A percentile compares a stretch with the other conserved stretches of the same genome.
phyloP scores from a whole-genome alignment of 2,329 filamentous ascomycete genomes.

The Colletotrichum salicis region DNA sequence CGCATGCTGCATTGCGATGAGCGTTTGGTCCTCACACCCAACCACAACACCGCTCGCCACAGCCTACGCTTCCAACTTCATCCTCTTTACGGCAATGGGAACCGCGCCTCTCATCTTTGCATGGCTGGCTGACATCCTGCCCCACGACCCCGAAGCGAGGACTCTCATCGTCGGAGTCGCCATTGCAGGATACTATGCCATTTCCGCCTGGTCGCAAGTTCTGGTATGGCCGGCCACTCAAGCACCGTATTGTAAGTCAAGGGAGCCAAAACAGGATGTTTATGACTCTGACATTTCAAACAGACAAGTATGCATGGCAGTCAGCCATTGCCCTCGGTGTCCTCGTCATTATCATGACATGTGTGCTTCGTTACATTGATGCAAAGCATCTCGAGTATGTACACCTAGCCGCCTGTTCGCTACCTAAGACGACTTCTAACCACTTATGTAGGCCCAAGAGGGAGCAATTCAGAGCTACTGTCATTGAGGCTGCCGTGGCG shows the following conservation, averaged over 20 bases:
- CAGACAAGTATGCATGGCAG: constrained; percentile 60
- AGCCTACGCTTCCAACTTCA: constrained; percentile 64
- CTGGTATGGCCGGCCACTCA: constrained; percentile 62
- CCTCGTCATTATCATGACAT: constrained; percentile 57
- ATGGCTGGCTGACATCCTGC: constrained; percentile 60
- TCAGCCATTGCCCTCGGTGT: constrained; percentile 55
- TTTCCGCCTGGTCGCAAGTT: constrained; percentile 63
- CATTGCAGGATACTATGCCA: constrained; percentile 60
- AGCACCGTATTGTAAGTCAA: constrained; percentile 57
- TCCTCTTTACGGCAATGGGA: constrained; percentile 58
- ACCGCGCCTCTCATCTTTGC: constrained; percentile 63
- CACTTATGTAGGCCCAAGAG: constrained; percentile 13
- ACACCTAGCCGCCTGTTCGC: too few relatives aligned
- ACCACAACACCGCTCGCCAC: constrained; percentile 52
- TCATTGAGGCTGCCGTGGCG: constrained; percentile 6
- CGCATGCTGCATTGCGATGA: constrained; percentile 62
- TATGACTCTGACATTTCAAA: not conserved
- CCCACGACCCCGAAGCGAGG: constrained; percentile 60
- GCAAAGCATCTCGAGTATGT: constrained; percentile 47
- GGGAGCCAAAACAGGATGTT: not conserved
- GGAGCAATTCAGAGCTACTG: not conserved
- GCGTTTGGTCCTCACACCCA: constrained; percentile 61
- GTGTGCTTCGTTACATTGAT: constrained; percentile 55
- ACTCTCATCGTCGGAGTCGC: constrained; percentile 60
- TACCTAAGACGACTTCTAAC: not conserved